phyloP scores from a whole-genome alignment of 179 eudicot genomes.

The Corrigiola litoralis region DNA sequence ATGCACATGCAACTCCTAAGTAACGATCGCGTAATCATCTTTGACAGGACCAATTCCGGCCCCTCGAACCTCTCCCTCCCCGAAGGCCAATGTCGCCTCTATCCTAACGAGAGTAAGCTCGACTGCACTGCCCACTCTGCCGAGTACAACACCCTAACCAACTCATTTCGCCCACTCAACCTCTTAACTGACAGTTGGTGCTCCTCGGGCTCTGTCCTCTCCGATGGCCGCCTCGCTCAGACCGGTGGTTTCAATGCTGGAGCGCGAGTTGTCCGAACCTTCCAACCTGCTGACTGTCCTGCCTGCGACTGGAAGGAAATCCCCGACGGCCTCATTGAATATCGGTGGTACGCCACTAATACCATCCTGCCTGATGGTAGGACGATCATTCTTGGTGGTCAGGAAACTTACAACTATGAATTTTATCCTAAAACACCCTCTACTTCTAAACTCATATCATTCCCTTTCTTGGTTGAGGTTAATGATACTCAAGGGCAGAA shows the following conservation, averaged over 20 bases:
- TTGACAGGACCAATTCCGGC: slow-evolving; percentile 76
- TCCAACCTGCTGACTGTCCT: slow-evolving; percentile 35
- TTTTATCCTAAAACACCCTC: slow-evolving; percentile 41
- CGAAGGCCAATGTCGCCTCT: slow-evolving; percentile 48
- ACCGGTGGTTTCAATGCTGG: slow-evolving; percentile 79
- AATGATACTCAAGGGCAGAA: slow-evolving; percentile 49
- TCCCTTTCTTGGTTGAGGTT: slow-evolving; percentile 55
- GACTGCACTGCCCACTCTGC: slow-evolving; percentile 89
- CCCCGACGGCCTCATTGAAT: slow-evolving; percentile 29
- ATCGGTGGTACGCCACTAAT: slow-evolving; percentile 75
- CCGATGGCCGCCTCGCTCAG: slow-evolving; percentile 63
- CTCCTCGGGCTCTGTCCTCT: slow-evolving; percentile 66
- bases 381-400: slow-evolving; percentile 58
- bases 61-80: slow-evolving; percentile 70
- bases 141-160: slow-evolving; percentile 42
- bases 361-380: slow-evolving; percentile 63
- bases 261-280: slow-evolving; percentile 48
- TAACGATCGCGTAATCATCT: slow-evolving; percentile 62
- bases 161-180: slow-evolving; percentile 48
- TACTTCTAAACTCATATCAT: slow-evolving; percentile 19
- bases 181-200: slow-evolving; percentile 80
- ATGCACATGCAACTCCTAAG: slow-evolving; percentile 81
- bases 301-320: slow-evolving; percentile 63
- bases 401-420: slow-evolving; percentile 50
- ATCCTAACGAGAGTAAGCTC: slow-evolving; percentile 34